Evolutionary conservation across 805 yeast genomes (phyloP).

Genomic region (Cyberlindnera bimundalis): DNA sequence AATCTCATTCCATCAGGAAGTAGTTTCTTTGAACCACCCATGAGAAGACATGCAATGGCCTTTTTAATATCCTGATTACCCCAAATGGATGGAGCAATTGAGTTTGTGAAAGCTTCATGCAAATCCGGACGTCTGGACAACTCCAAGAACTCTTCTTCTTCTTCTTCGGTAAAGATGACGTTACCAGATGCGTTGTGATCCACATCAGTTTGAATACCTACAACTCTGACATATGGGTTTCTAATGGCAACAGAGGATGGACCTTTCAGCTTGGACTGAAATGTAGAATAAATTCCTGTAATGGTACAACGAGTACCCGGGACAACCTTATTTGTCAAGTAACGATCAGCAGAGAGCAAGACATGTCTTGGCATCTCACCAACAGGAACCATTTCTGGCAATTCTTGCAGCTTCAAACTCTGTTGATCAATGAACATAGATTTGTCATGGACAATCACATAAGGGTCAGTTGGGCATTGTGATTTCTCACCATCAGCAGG

Average conservation of each 20-base stretch:
- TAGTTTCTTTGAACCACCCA: constrained; percentile 92
- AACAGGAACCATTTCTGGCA: constrained; percentile 98
- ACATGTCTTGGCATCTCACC: constrained; percentile 99
- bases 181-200: constrained; percentile 60
- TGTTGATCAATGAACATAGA: constrained; percentile 95
- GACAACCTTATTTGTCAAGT: constrained; percentile 81
- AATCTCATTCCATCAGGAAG: constrained; percentile 95
- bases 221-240: constrained; percentile 82
- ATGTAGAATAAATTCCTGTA: constrained; percentile 90
- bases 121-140: constrained; percentile 80
- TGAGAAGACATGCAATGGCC: constrained; percentile 84
- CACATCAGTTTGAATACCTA: constrained; percentile 85
- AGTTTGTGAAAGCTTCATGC: constrained; percentile 77
- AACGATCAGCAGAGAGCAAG: constrained; percentile 81
- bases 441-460: constrained; percentile 88
- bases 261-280: constrained; percentile 62
- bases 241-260: constrained; percentile 81
- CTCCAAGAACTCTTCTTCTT: constrained; percentile 85
- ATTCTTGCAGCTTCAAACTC: constrained; percentile 86
- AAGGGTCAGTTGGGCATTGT: constrained; percentile 89
- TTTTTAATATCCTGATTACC: constrained; percentile 92
- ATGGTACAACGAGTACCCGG: constrained; percentile 95
- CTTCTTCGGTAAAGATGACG: constrained; percentile 79
- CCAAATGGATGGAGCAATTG: constrained; percentile 95
- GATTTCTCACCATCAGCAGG: constrained; percentile 48